Percentiles rank a stretch among this genome's conserved stretches.
Conservation (phyloP, 345 rosid species). For the Acer yangbiense region DNA sequence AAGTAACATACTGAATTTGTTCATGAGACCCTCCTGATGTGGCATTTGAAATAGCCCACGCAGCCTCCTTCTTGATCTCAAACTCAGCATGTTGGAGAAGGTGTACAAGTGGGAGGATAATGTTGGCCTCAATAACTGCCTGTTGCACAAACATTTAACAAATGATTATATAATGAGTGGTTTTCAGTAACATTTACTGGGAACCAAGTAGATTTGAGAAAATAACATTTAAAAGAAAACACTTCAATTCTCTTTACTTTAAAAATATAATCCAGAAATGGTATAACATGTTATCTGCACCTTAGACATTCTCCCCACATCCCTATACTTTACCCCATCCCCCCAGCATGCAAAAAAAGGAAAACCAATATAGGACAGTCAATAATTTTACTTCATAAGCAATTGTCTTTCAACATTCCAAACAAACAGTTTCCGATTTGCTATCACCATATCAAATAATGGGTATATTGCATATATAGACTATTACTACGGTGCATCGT, state of each 20-base stretch:
- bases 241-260: too few relatives aligned
- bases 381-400: too few relatives aligned
- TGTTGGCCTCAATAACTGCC: slow-evolving; percentile 75
- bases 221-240: background rate
- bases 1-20: slow-evolving; percentile 65
- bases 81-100: slow-evolving; percentile 81
- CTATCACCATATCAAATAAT: background rate
- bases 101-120: slow-evolving; percentile 71
- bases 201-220: background rate
- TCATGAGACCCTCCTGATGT: slow-evolving; percentile 88
- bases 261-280: too few relatives aligned
- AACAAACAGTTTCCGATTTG: too few relatives aligned
- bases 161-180: background rate
- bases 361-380: background rate
- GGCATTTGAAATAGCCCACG: slow-evolving; percentile 90
- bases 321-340: background rate
- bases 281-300: background rate
- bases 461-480: background rate
- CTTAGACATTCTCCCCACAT: background rate
- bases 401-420: too few relatives aligned
- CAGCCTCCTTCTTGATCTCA: slow-evolving; percentile 88
- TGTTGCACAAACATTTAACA: slow-evolving; percentile 26
- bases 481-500: background rate
- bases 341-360: background rate
- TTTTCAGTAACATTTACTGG: background rate